Evolutionary conservation across 78 protist species (phyloP).

Genomic region (Thecamonas trahens): DNA sequence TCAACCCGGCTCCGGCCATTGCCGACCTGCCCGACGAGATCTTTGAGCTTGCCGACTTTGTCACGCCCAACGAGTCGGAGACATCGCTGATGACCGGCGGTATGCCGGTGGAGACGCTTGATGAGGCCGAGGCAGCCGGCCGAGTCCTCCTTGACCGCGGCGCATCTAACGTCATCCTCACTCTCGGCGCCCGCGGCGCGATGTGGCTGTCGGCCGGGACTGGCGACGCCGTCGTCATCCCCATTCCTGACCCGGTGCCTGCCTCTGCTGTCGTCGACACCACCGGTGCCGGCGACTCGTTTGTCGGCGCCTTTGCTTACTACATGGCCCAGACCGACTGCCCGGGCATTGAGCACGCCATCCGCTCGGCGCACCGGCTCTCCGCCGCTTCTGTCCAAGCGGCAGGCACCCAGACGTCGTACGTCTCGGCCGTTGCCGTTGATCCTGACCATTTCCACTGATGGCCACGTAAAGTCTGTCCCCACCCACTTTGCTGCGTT

Average conservation of each 20-base stretch:
- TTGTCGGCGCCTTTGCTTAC: conserved; percentile 10
- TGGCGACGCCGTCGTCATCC: neutral
- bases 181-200: conserved; percentile 17
- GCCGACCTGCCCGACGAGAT: neutral
- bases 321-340: neutral
- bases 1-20: conserved; percentile 36
- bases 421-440: too few relatives aligned
- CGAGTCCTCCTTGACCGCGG: too few relatives aligned
- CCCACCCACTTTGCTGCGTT: too few relatives aligned
- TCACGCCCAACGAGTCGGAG: conserved; percentile 34
- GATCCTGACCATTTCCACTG: too few relatives aligned
- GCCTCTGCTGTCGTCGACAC: conserved; percentile 17
- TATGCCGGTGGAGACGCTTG: neutral
- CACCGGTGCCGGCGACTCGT: conserved; percentile 44
- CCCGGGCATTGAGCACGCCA: too few relatives aligned
- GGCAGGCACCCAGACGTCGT: too few relatives aligned
- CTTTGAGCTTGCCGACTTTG: neutral
- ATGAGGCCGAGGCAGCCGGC: neutral
- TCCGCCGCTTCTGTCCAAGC: too few relatives aligned
- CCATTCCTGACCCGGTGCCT: too few relatives aligned
- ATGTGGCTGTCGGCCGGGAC: neutral
- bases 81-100: conserved; percentile 7
- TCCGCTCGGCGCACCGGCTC: too few relatives aligned
- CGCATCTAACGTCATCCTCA: too few relatives aligned
- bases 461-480: too few relatives aligned